Percentiles rank a stretch among this genome's conserved stretches.
Conservation (phyloP, 2,329 filamentous ascomycete species). For the Aspergillus latus region DNA sequence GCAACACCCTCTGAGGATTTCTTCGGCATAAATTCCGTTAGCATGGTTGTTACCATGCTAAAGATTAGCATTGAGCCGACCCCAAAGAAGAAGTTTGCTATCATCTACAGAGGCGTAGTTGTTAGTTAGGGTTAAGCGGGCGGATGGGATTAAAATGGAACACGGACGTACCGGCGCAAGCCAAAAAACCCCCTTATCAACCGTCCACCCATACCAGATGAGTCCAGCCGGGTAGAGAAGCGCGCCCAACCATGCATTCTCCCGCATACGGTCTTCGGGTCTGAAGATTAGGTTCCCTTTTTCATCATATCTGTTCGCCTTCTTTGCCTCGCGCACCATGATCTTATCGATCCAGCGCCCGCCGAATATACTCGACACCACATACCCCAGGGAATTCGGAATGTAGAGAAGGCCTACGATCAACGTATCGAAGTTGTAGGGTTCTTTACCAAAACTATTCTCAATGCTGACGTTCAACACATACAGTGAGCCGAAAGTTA, state of each 20-base stretch:
- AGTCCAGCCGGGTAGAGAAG: conserved; percentile 68
- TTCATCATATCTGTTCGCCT: conserved; percentile 66
- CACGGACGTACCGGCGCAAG: conserved; percentile 49
- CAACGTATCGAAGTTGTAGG: conserved; percentile 68
- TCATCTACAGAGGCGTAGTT: conserved; percentile 37
- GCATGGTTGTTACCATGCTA: conserved; percentile 72
- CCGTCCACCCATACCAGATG: conserved; percentile 76
- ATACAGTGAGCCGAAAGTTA: conserved; percentile 75
- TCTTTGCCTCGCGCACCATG: conserved; percentile 74
- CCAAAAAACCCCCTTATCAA: conserved; percentile 63
- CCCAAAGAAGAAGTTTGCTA: conserved; percentile 73
- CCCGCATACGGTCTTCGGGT: conserved; percentile 78
- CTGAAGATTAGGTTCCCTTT: conserved; percentile 65
- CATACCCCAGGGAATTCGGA: conserved; percentile 72
- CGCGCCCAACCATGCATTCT: conserved; percentile 77
- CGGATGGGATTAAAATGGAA: not conserved
- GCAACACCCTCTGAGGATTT: conserved; percentile 71
- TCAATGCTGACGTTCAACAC: conserved; percentile 76
- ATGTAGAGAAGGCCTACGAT: conserved; percentile 75
- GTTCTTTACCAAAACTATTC: conserved; percentile 62
- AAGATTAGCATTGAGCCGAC: conserved; percentile 77
- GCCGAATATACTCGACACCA: conserved; percentile 66
- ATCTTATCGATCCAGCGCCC: conserved; percentile 78
- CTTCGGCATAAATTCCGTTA: conserved; percentile 79
- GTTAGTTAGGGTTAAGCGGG: not conserved